Percentiles rank a stretch among this genome's conserved stretches.
Conservation (phyloP, 306 rosid species). For the Citrullus mucosospermus region DNA sequence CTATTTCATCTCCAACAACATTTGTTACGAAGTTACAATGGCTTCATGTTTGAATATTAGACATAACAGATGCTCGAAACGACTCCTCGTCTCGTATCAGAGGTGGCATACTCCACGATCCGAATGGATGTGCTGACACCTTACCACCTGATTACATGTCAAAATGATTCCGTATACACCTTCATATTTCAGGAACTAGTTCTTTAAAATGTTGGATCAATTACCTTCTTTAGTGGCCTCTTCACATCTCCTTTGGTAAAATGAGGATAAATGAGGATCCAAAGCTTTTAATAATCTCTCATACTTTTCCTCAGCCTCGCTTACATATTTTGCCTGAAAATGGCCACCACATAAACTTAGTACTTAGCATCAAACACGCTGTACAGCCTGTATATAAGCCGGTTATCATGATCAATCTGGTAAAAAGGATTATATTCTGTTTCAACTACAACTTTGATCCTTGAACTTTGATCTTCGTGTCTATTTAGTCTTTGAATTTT, state of each 20-base stretch:
- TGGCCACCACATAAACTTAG: constrained; percentile 1
- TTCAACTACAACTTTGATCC: background rate
- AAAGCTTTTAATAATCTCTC: constrained; percentile 35
- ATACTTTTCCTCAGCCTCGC: constrained; percentile 77
- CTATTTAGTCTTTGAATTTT: background rate
- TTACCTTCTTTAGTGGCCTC: constrained; percentile 92
- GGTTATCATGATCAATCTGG: background rate
- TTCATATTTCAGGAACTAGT: background rate
- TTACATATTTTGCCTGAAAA: constrained; percentile 57
- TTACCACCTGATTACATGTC: constrained; percentile 49
- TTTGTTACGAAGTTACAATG: background rate
- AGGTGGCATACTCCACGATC: constrained; percentile 74
- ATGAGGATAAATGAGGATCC: constrained; percentile 51
- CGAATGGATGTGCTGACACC: constrained; percentile 48
- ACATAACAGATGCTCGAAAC: constrained; percentile 31
- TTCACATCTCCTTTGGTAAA: constrained; percentile 68
- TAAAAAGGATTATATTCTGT: background rate
- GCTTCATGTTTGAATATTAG: constrained; percentile 6
- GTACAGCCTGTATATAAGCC: background rate
- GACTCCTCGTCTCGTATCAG: constrained; percentile 61
- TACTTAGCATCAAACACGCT: background rate
- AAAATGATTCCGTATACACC: background rate
- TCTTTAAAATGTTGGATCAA: background rate
- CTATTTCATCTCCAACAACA: background rate
- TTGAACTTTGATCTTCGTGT: background rate